Conservation (phyloP, 116 monocot species). For the Posidonia oceanica region DNA sequence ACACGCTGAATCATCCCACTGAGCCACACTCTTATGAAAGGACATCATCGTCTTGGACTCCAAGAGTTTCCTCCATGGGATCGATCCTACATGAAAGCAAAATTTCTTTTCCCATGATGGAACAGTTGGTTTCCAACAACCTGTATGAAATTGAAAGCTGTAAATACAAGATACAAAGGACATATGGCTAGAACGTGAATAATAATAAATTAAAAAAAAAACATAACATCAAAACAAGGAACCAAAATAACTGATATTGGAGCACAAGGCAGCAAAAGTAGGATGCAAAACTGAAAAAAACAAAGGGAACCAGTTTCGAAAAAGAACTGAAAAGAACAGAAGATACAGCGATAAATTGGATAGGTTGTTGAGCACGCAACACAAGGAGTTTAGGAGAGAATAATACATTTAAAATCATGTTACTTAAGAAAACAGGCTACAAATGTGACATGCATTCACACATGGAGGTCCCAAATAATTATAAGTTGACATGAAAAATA, state of each 20-base stretch:
- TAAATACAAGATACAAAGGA: not conserved
- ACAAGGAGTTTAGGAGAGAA: not conserved
- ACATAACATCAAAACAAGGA: not conserved
- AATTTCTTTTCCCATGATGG: conserved; percentile 72
- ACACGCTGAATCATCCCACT: conserved; percentile 69
- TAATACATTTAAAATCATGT: too few species aligned
- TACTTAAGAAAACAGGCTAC: too few species aligned
- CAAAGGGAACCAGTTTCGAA: not conserved
- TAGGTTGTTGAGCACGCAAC: not conserved
- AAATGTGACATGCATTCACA: too few species aligned
- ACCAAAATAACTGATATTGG: not conserved
- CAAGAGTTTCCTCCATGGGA: conserved; percentile 50
- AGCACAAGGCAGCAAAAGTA: not conserved
- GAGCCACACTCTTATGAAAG: conserved; percentile 22
- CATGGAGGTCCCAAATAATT: too few species aligned
- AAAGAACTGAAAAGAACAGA: too few species aligned
- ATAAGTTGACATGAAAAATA: too few species aligned
- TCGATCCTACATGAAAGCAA: conserved; percentile 29
- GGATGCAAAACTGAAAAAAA: not conserved
- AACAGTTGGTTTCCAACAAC: conserved; percentile 12
- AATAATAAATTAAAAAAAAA: not conserved
- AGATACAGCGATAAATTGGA: too few species aligned
- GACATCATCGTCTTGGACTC: conserved; percentile 27
- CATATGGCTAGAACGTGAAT: not conserved
- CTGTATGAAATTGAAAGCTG: conserved; percentile 8